Percentiles rank a stretch among this genome's conserved stretches.
phyloP scores from a whole-genome alignment of 1,284 basidiomycete species.

The Ustilago sp. region DNA sequence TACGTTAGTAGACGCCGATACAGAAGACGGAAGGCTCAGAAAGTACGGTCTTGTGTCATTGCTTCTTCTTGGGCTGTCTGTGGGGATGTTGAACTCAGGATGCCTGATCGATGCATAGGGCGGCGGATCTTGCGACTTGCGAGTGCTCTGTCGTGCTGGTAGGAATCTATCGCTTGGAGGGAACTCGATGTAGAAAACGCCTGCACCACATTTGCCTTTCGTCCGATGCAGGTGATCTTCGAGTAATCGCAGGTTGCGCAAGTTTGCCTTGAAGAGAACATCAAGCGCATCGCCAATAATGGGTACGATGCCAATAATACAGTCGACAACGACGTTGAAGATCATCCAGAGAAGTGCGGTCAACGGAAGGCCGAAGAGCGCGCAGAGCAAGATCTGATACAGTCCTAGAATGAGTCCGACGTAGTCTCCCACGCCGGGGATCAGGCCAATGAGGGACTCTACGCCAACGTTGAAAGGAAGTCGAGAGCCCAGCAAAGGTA shows the following conservation, averaged over 20 bases:
- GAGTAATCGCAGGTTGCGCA: slow-evolving; percentile 61
- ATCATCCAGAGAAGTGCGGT: slow-evolving; percentile 59
- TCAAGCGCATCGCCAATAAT: slow-evolving; percentile 67
- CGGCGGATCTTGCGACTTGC: slow-evolving; percentile 2
- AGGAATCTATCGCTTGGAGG: slow-evolving; percentile 36
- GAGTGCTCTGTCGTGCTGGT: background rate
- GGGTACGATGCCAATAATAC: slow-evolving; percentile 63
- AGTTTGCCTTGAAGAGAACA: slow-evolving; percentile 66
- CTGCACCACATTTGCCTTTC: slow-evolving; percentile 42
- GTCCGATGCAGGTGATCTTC: slow-evolving; percentile 59
- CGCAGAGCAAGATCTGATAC: slow-evolving; percentile 63
- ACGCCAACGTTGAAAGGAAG: slow-evolving; percentile 57
- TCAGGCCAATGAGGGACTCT: slow-evolving; percentile 55
- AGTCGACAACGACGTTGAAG: slow-evolving; percentile 62
- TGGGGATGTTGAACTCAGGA: background rate
- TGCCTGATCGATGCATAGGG: background rate
- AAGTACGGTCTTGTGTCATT: slow-evolving; percentile 9
- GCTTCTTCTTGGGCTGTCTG: background rate
- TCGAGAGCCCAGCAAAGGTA: slow-evolving; percentile 44
- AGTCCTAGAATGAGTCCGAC: slow-evolving; percentile 60
- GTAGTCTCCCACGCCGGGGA: slow-evolving; percentile 65
- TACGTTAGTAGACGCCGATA: background rate
- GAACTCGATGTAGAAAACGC: slow-evolving; percentile 48
- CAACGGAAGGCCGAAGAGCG: slow-evolving; percentile 62
- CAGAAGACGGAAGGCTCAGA: slow-evolving; percentile 32